These are phyloP conservation scores for Fusarium pilosicola DNA, from an alignment of 2,329 filamentous ascomycete genomes.

Conservation along the genomic window DNA sequence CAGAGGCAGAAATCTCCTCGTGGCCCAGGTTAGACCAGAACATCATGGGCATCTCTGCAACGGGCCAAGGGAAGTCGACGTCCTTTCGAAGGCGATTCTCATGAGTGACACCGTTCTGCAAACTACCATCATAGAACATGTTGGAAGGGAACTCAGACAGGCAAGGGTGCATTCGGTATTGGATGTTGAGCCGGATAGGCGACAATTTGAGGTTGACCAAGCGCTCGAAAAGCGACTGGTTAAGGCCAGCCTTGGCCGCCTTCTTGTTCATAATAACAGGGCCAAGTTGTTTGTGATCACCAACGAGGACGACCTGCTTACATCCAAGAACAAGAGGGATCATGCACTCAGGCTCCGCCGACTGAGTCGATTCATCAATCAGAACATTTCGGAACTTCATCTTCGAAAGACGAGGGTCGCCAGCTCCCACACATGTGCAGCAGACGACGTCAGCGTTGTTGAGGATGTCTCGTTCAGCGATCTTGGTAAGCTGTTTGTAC, in stretches of 20 bases:
- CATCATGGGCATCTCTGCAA: constrained; percentile 97
- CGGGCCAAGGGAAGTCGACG: constrained; percentile 98
- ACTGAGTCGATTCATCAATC: constrained; percentile 98
- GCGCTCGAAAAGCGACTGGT: constrained; percentile 98
- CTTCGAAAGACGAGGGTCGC: constrained; percentile 93
- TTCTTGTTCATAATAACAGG: constrained; percentile 99
- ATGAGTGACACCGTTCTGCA: constrained; percentile 95
- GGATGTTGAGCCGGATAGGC: constrained; percentile 93
- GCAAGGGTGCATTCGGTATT: constrained; percentile 99
- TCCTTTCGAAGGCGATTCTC: constrained; percentile 89
- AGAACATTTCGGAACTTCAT: constrained; percentile 98
- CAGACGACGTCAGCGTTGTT: constrained; percentile 97
- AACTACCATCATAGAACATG: constrained; percentile 98
- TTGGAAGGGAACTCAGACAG: constrained; percentile 97
- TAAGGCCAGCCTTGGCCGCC: constrained; percentile 94
- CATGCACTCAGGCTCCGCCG: constrained; percentile 98
- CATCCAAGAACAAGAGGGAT: constrained; percentile 96
- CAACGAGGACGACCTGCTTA: constrained; percentile 98
- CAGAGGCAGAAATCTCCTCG: constrained; percentile 97
- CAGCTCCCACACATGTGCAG: constrained; percentile 97
- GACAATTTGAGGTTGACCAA: constrained; percentile 90
- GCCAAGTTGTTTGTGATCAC: constrained; percentile 96
- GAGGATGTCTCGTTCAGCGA: constrained; percentile 93
- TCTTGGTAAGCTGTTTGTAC: constrained; percentile 93
- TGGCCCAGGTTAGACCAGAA: constrained; percentile 99